Evolutionary conservation across 2,329 filamentous ascomycete genomes (phyloP).

Genomic region (Salinomyces thailandicus): DNA sequence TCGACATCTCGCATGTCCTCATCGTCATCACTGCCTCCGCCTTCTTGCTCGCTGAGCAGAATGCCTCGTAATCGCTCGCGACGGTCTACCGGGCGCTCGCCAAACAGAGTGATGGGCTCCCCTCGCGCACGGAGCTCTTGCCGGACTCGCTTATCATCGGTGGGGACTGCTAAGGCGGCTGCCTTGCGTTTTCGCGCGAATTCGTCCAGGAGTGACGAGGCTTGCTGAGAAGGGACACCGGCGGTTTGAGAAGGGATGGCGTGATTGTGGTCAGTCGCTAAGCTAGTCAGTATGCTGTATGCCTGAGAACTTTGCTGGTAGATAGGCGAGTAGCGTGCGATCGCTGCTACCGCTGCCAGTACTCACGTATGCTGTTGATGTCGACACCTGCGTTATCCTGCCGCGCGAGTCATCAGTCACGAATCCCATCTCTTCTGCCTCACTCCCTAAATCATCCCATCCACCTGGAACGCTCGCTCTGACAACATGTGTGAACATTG

Average conservation of each 20-base stretch:
- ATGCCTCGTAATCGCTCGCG: slow-evolving; percentile 78
- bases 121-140: slow-evolving; percentile 70
- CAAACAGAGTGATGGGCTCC: slow-evolving; percentile 91
- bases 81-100: slow-evolving; percentile 75
- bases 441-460: slow-evolving; percentile 2
- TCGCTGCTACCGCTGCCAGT: slow-evolving; percentile 10
- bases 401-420: slow-evolving; percentile 17
- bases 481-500: slow-evolving; percentile 25
- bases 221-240: slow-evolving; percentile 67
- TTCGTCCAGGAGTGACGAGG: slow-evolving; percentile 73
- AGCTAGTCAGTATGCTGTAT: slow-evolving; percentile 1
- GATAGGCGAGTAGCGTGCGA: neutral
- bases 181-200: slow-evolving; percentile 86
- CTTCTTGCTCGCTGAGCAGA: slow-evolving; percentile 57
- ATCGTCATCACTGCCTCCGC: slow-evolving; percentile 39
- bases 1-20: slow-evolving; percentile 48
- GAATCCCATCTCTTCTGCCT: slow-evolving; percentile 6
- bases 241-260: slow-evolving; percentile 56
- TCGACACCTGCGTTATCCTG: slow-evolving; percentile 50
- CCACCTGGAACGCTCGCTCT: slow-evolving; percentile 12
- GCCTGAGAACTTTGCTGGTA: neutral
- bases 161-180: slow-evolving; percentile 82
- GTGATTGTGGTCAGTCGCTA: slow-evolving; percentile 72
- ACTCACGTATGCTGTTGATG: slow-evolving; percentile 54
- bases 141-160: slow-evolving; percentile 81